Base-by-base conservation (phyloP, 2,329 filamentous ascomycete species). In the Aspergillus brunneoviolaceus region DNA sequence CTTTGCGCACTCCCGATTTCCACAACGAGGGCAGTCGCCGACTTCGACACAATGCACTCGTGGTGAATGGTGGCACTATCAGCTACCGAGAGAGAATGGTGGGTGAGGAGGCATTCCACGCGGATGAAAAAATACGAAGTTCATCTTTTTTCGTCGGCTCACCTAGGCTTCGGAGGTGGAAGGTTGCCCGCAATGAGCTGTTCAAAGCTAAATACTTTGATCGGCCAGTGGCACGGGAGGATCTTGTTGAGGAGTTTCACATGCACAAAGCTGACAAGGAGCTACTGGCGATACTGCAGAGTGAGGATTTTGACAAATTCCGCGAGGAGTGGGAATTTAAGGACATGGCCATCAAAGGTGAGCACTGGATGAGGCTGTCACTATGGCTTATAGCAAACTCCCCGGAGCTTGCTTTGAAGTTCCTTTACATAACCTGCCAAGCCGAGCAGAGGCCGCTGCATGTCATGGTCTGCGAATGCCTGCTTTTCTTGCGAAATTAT, bases 311-410 rank as follows among this genome's bases (percentile, higher is more conserved):
- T 29, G 64, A 66, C 3, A 60, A 35, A 10, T 76, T 77, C 57
- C 63, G 65, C 57, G 59, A 69, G n/a, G 51, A 58, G 19, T 77
- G 74, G 74, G 57, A 68, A 11, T 23, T 25, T 10, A 62, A 71
- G 57, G 35, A 61, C 31, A 62, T 61, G 51, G 14, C 47, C 14
- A 60, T 58, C 19, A 75, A 70, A 60, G 61, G 64, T 39, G 57
- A 42, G 19, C 67, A 68, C 39, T 84, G 81, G 81, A 70, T 76
- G 49, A 70, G 75, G 21, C 63, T 81, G 29, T 77, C 79, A 29
- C 69, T 83, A 14, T 81, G 77, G 77, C 66, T 81, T 21, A 63
- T 84, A 29, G 66, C 75, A 39, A 68, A 81, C 62, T 73, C 75
- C 35, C 76, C 77, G 7, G 62, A 70, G 29, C 63, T 70, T 31